Evolutionary conservation across 805 yeast genomes (phyloP).

Genomic region (Yarrowia deformans): DNA sequence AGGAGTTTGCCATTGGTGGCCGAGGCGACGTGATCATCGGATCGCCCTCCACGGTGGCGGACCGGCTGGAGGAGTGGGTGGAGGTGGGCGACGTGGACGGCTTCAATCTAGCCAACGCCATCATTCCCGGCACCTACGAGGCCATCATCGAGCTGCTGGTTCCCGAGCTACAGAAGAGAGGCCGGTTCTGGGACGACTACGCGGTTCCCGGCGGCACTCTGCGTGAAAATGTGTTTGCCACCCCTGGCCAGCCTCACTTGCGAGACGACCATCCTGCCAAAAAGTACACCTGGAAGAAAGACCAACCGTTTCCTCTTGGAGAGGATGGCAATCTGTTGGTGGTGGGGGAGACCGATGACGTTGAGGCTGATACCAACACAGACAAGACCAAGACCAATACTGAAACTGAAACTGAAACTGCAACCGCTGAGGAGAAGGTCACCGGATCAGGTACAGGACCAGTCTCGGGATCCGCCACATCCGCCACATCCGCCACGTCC

Average conservation of each 20-base stretch:
- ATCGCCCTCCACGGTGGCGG: slow-evolving; percentile 53
- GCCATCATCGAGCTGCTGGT: slow-evolving; percentile 53
- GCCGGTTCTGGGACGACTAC: slow-evolving; percentile 53
- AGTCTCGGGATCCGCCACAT: too few relatives aligned
- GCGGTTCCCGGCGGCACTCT: slow-evolving; percentile 50
- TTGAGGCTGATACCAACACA: background rate
- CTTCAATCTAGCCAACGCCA: slow-evolving; percentile 54
- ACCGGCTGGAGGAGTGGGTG: slow-evolving; percentile 54
- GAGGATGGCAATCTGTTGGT: slow-evolving; percentile 1
- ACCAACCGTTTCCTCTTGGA: slow-evolving; percentile 11
- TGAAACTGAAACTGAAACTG: too few relatives aligned
- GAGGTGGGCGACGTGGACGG: slow-evolving; percentile 55
- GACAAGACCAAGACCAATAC: too few relatives aligned
- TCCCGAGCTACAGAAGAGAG: slow-evolving; percentile 53
- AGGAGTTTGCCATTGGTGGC: slow-evolving; percentile 51
- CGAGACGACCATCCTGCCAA: slow-evolving; percentile 44
- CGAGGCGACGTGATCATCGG: slow-evolving; percentile 51
- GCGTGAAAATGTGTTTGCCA: slow-evolving; percentile 50
- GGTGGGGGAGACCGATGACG: background rate
- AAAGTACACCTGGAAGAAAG: slow-evolving; percentile 31
- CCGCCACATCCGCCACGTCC: too few relatives aligned
- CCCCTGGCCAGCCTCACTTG: slow-evolving; percentile 41
- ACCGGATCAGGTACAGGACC: background rate
- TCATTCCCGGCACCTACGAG: slow-evolving; percentile 52
- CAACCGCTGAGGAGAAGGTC: background rate